These are phyloP conservation scores for Colletotrichum truncatum DNA, from an alignment of 2,329 filamentous ascomycete genomes.

Conservation along the genomic window DNA sequence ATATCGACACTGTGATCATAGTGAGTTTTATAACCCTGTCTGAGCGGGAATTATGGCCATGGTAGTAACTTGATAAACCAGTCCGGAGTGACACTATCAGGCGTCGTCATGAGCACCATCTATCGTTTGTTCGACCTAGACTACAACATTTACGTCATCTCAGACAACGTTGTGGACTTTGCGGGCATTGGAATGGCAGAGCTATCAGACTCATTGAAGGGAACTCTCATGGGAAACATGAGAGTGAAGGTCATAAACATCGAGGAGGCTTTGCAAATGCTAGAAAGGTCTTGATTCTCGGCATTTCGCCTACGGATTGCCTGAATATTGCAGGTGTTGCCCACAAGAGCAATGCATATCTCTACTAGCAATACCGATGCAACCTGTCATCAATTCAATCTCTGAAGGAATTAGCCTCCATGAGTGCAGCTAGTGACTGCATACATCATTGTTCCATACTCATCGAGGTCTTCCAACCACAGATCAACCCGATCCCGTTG, in stretches of 20 bases:
- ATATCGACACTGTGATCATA: neutral
- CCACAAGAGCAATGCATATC: too few species aligned
- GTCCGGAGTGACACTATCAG: neutral
- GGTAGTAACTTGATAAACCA: too few species aligned
- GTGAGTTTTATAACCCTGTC: neutral
- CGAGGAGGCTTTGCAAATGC: neutral
- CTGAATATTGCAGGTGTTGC: too few species aligned
- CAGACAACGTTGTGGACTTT: neutral
- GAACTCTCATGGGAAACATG: neutral
- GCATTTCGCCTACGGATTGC: too few species aligned
- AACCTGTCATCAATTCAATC: neutral
- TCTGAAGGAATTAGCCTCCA: slow-evolving; percentile 34
- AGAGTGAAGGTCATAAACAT: fast-evolving
- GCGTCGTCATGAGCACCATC: neutral
- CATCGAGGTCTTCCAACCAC: slow-evolving; percentile 61
- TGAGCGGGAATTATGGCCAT: neutral
- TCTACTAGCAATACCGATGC: too few species aligned
- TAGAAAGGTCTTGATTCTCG: neutral
- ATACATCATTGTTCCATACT: slow-evolving; percentile 64
- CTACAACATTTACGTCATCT: neutral
- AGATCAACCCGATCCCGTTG: slow-evolving; percentile 50
- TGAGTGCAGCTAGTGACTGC: slow-evolving; percentile 57
- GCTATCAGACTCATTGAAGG: neutral
- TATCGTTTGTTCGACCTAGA: neutral
- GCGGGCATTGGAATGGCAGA: neutral